phyloP scores from a whole-genome alignment of 2,329 filamentous ascomycete species.

The Penicillium crustosum region DNA sequence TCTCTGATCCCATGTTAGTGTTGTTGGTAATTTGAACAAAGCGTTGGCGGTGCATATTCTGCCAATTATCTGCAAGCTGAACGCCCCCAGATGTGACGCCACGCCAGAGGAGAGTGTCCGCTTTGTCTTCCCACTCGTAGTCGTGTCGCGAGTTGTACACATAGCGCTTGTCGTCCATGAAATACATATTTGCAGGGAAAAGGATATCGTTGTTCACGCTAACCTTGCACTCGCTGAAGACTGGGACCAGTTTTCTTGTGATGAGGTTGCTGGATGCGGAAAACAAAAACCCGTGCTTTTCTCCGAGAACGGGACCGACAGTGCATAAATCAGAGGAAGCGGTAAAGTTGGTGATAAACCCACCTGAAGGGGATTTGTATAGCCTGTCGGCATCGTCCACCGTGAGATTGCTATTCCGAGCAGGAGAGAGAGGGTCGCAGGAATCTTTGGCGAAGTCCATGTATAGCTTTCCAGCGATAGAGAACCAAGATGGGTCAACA shows the following conservation, averaged over 20 bases:
- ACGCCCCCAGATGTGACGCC: slow-evolving; percentile 64
- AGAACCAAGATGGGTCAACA: slow-evolving; percentile 51
- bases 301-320: slow-evolving; percentile 63
- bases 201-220: slow-evolving; percentile 70
- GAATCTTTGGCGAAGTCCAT: slow-evolving; percentile 60
- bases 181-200: slow-evolving; percentile 68
- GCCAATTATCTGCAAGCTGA: slow-evolving; percentile 48
- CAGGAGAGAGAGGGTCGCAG: slow-evolving; percentile 59
- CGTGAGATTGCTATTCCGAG: slow-evolving; percentile 51
- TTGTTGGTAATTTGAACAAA: slow-evolving; percentile 39
- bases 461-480: slow-evolving; percentile 50
- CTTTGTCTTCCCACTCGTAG: slow-evolving; percentile 59
- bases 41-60: slow-evolving; percentile 40
- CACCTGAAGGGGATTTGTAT: slow-evolving; percentile 52
- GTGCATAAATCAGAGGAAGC: slow-evolving; percentile 64
- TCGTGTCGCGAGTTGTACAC: slow-evolving; percentile 58
- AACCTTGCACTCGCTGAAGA: slow-evolving; percentile 69
- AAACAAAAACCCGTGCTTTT: slow-evolving; percentile 63
- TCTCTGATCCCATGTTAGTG: slow-evolving; percentile 29
- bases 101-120: slow-evolving; percentile 60
- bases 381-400: slow-evolving; percentile 51
- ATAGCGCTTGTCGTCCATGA: slow-evolving; percentile 59
- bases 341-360: slow-evolving; percentile 63
- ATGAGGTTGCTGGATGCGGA: slow-evolving; percentile 51
- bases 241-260: slow-evolving; percentile 53